Percentiles rank a stretch among this genome's conserved stretches.
Conservation (phyloP, 2,329 filamentous ascomycete species). For the Epichloe bromicola region DNA sequence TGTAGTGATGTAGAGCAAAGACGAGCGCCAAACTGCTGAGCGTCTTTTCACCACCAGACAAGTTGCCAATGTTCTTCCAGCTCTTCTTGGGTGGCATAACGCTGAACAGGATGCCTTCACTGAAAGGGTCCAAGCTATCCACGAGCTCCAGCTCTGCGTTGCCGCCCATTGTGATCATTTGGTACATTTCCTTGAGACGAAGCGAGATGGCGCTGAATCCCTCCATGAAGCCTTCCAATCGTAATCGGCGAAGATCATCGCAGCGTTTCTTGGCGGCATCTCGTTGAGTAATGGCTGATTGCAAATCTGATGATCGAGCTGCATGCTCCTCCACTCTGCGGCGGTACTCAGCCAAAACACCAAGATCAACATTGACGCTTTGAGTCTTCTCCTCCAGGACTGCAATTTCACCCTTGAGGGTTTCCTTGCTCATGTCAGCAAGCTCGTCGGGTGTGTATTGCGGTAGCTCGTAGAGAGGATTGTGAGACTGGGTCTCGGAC, state of each 20-base stretch:
- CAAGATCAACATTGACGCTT: conserved; percentile 75
- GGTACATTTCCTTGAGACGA: conserved; percentile 98
- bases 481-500: conserved; percentile 15
- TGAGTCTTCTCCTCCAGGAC: conserved; percentile 59
- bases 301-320: conserved; percentile 70
- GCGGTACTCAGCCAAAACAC: conserved; percentile 79
- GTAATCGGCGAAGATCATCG: conserved; percentile 79
- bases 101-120: conserved; percentile 89
- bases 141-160: conserved; percentile 96
- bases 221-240: conserved; percentile 95
- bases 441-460: conserved; percentile 63
- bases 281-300: conserved; percentile 60
- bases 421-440: conserved; percentile 50
- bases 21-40: conserved; percentile 84
- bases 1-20: conserved; percentile 97
- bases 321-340: conserved; percentile 74
- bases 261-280: conserved; percentile 85
- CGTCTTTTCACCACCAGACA: conserved; percentile 96
- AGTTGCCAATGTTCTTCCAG: conserved; percentile 98
- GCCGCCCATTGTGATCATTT: conserved; percentile 99
- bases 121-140: conserved; percentile 91
- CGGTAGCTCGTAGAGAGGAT: conserved; percentile 49
- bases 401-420: conserved; percentile 48
- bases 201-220: conserved; percentile 90
- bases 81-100: conserved; percentile 99